Evolutionary conservation across 805 yeast genomes (phyloP), one percentile per base, ranked within the genome.

Genomic region (Danielia oregonensis): DNA sequence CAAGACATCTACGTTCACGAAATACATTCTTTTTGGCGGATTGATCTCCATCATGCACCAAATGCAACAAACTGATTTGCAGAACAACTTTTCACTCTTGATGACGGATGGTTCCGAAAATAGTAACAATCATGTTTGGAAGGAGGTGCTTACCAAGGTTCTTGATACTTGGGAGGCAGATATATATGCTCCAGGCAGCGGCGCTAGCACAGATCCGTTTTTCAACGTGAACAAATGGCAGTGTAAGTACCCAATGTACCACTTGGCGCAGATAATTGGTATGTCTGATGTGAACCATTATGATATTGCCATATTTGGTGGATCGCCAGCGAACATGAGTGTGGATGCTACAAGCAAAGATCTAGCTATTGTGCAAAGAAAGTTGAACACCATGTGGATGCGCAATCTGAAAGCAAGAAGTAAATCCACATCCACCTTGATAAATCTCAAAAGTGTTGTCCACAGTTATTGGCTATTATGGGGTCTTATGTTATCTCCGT

Each of bases 251-350:
- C 80, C 86, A 0, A 74, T 79, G 34, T 82, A 78, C 55, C 89
- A 86, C 51, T 67, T 83, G 62, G 78, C 86, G 1, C 89, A 83
- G 51, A 76, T 84, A 11, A 74, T 79, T 29, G 72, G 69, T 1
- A 51, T 65, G 42, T 43, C 86, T 52, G 76, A 85, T 33, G 72
- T 82, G 18, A 79, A 84, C 36, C 86, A 84, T 43, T 80, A 83
- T 55, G 95, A 86, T 55, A 76, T 84, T 37, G 83, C 83, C 35
- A 79, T 84, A 4, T 81, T 68, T 55, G 81, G 89, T 2, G 96
- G 96, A 1, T 84, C 87, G 6, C 93, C 93, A 1, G 76, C 82
- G 61, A 73, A 88, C 48, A 55, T 62, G 24, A 63, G 69, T 40
- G 72, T 67, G 4, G 51, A 45, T 18, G 68, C 64, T 2, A 61